Evolutionary conservation across 805 yeast species (phyloP).

Genomic region (Wickerhamomyces xylosicus): DNA sequence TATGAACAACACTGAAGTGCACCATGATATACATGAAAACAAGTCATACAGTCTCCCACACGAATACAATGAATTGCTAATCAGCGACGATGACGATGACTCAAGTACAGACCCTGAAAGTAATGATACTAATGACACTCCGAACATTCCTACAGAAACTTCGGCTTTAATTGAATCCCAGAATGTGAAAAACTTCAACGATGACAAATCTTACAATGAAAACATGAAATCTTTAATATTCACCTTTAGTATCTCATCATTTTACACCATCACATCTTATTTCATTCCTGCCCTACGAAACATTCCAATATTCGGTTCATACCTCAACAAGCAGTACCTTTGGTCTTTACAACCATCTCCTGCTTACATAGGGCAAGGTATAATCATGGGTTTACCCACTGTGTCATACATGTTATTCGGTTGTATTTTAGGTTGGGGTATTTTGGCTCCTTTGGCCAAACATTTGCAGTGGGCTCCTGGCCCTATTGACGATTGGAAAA

Average conservation of each 20-base stretch:
- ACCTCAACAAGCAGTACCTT: slow-evolving; percentile 50
- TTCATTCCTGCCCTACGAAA: slow-evolving; percentile 59
- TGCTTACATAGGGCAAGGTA: slow-evolving; percentile 95
- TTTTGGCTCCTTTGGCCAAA: slow-evolving; percentile 75
- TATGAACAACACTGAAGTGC: slow-evolving; percentile 58
- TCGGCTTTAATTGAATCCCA: slow-evolving; percentile 22
- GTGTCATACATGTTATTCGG: slow-evolving; percentile 89
- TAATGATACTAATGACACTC: slow-evolving; percentile 7
- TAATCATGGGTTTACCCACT: slow-evolving; percentile 92
- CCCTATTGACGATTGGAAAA: slow-evolving; percentile 82
- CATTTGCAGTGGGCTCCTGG: slow-evolving; percentile 81
- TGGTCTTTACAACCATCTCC: slow-evolving; percentile 96
- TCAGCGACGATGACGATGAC: slow-evolving; percentile 11
- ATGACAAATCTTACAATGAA: slow-evolving; percentile 29
- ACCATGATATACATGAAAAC: slow-evolving; percentile 8
- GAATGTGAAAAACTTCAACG: slow-evolving; percentile 17
- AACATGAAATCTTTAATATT: slow-evolving; percentile 49
- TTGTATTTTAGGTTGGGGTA: slow-evolving; percentile 83
- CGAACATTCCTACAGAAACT: slow-evolving; percentile 9
- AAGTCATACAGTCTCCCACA: slow-evolving; percentile 4
- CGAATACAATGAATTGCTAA: slow-evolving; percentile 9
- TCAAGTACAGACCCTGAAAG: not conserved
- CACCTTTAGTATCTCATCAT: slow-evolving; percentile 62
- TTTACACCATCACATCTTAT: slow-evolving; percentile 62
- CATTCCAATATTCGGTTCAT: slow-evolving; percentile 68